Evolutionary conservation across 495 filamentous ascomycete species (phyloP).

Genomic region (Aspergillus cristatus): DNA sequence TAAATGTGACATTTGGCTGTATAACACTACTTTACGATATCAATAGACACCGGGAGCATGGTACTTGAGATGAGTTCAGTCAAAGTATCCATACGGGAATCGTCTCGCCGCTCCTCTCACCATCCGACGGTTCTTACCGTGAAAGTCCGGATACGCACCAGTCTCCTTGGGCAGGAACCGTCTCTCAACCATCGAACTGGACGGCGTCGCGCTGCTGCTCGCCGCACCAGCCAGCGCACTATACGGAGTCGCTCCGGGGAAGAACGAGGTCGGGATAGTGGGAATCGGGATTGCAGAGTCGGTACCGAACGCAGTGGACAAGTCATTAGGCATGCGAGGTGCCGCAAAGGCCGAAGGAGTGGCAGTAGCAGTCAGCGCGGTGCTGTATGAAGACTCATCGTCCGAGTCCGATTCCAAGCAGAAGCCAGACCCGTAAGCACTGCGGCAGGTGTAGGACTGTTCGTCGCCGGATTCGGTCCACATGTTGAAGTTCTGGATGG

Average conservation of each 20-base stretch:
- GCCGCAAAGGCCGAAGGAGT: constrained; percentile 31
- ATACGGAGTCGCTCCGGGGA: constrained; percentile 28
- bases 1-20: too few relatives aligned
- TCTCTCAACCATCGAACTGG: neutral
- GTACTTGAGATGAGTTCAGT: too few relatives aligned
- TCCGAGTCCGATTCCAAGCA: constrained; percentile 20
- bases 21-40: too few relatives aligned
- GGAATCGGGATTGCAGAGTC: constrained; percentile 38
- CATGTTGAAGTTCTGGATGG: constrained; percentile 37
- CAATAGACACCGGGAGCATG: too few relatives aligned
- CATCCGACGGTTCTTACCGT: too few relatives aligned
- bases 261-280: constrained; percentile 39
- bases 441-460: constrained; percentile 32
- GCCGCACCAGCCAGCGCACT: constrained; percentile 1
- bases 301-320: constrained; percentile 27
- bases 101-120: too few relatives aligned
- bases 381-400: constrained; percentile 13
- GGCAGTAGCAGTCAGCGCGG: constrained; percentile 18
- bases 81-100: too few relatives aligned
- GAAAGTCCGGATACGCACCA: neutral
- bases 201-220: neutral
- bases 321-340: constrained; percentile 32
- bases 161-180: neutral
- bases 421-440: constrained; percentile 35
- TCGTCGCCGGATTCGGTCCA: constrained; percentile 40